Evolutionary conservation across 495 filamentous ascomycete genomes (phyloP), one percentile per base, ranked within the genome.

Genomic region (Penicillium malachiteum): DNA sequence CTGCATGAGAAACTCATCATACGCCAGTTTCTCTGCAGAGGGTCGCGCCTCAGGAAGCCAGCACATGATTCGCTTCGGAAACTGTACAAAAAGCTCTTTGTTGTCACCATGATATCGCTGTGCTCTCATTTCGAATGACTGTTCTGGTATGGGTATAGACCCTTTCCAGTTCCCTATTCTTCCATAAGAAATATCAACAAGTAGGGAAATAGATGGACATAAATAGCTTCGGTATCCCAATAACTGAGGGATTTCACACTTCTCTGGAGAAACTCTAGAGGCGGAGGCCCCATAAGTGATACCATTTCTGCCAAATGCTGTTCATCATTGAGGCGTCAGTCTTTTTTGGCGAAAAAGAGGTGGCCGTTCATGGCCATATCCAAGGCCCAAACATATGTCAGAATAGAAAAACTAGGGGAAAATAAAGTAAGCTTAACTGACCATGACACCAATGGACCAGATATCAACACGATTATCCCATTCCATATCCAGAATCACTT

Each of bases 381-480:
- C 48, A 33, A 50, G 12, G 16, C 48, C 48, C 39, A 11, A 26
- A 8, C 12, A 26, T 26, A 26, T 26, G 21, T n/a, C 33, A 18
- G 46, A 41, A 26, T 12, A 47, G 43, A 33, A 35, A 32, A 12
- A 9, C 11, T 26, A 10, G 34, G 42, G 42, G 6, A 44, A 39
- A 2, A 52, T 12, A 6, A 45, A 43, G 9, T 11, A 46, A 26
- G 30, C 50, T 40, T n/a, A 12, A 59, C 68, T 57, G 60, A 80
- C 76, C 65, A 78, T 61, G 49, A 75, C 69, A 6, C 68, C 78
- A 31, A 72, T 50, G 21, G 47, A 65, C 74, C 75, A 78, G 30
- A 77, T 72, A 58, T 77, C 72, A 13, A 76, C 63, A 34, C 62
- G 71, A 37, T 53, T 62, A 54, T 58, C 58, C 76, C 72, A 79